Evolutionary conservation across 2,329 filamentous ascomycete genomes (phyloP), one percentile per base, ranked within the genome.

Genomic region (Alternaria sp.): DNA sequence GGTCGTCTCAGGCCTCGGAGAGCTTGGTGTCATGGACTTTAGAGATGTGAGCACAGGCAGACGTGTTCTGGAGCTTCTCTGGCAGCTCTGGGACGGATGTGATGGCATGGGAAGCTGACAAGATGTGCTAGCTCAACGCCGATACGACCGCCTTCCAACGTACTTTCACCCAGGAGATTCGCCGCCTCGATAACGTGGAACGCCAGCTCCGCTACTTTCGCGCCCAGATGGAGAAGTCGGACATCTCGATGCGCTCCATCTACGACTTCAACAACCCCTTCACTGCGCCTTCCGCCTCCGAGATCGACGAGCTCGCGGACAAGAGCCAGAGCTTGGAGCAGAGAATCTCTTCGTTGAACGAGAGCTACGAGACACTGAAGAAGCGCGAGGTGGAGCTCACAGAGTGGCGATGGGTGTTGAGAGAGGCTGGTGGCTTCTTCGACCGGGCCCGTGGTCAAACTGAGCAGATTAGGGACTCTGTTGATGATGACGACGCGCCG

Each of bases 281-380:
- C 68, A 93, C 93, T 43, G 90, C 93, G 10, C 95, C 96, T 11
- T 92, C 93, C 52, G 95, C 95, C 45, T 91, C 93, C 68, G 96
- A 99, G 82, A 99, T 99, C 67, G 96, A 99, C 77, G 94, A 97
- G 80, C 89, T 99, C 66, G 89, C 93, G 62, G 95, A 98, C 79
- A 92, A 95, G 75, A 93, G 93, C 80, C 93, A 98, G 83, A 91
- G 90, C 81, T 87, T 99, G 60, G 96, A 99, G 83, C 92, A 96
- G 83, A 89, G 96, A 66, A 89, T 99, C 70, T 90, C 89, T 62
- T 95, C 94, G 70, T 84, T 99, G 66, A 98, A 98, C 80, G 96
- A 98, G 79, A 98, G 94, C 84, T 98, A 99, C 82, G 96, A 99
- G 84, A 97, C 93, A 15, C 83, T 99, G 80, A 98, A 98, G 88